Conservation (phyloP, 805 yeast species). For the Candida ortonii region DNA sequence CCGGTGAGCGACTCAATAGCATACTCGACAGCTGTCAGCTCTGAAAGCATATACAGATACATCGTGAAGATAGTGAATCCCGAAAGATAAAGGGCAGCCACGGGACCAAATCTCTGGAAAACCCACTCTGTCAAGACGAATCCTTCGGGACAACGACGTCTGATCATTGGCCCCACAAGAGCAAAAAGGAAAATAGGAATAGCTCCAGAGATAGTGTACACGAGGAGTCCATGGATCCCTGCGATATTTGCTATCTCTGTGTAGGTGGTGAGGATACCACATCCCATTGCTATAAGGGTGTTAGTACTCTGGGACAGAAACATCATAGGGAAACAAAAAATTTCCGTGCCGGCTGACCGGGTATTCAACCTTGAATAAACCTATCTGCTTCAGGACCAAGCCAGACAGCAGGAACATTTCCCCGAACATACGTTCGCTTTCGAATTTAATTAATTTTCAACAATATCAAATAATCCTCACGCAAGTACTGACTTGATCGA, state of each 20-base stretch:
- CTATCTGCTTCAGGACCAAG: neutral
- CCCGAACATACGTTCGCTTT: constrained; percentile 7
- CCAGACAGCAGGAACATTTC: constrained; percentile 1
- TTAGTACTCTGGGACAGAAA: constrained; percentile 11
- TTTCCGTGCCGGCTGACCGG: no score
- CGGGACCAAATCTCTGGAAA: constrained; percentile 70
- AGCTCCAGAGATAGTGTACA: constrained; percentile 76
- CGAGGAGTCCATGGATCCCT: constrained; percentile 84
- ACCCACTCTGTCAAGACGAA: constrained; percentile 95
- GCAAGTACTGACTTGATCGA: constrained; percentile 83
- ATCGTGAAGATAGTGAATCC: constrained; percentile 81
- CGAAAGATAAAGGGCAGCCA: constrained; percentile 72
- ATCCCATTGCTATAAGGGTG: constrained; percentile 67
- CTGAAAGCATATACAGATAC: constrained; percentile 84
- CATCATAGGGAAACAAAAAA: neutral
- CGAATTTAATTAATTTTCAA: constrained; percentile 26
- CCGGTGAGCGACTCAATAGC: constrained; percentile 80
- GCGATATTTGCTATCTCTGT: constrained; percentile 82
- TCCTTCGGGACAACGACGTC: constrained; percentile 81
- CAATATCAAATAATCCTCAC: constrained; percentile 60
- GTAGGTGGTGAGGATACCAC: constrained; percentile 82
- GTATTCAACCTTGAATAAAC: no score
- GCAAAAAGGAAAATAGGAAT: constrained; percentile 85
- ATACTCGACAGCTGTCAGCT: constrained; percentile 73
- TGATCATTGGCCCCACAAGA: constrained; percentile 73